Evolutionary conservation across 805 yeast genomes (phyloP), one percentile per base, ranked within the genome.

Genomic region (Ogataea pini): DNA sequence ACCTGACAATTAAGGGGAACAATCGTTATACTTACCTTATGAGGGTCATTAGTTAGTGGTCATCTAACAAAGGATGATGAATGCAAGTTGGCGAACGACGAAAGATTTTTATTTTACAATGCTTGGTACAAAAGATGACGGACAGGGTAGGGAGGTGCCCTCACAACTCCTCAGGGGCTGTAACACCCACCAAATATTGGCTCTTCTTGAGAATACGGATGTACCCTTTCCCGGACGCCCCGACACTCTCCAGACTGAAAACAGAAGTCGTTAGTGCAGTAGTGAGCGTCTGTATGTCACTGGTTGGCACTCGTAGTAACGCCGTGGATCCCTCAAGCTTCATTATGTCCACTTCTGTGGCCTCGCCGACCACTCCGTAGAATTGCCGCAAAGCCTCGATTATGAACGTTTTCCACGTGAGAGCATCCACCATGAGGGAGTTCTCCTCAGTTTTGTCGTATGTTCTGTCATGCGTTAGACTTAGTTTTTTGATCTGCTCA

Each of bases 391-490:
- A 46, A 4, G 65, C 50, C 4, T 40, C 37, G n/a, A 36, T 36
- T 12, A 66, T 58, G 17, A 56, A 18, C 8, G 57, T 6, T 44
- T 61, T 64, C 69, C 69, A 65, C 2, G 65, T 52, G 18, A 59
- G 47, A 1, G 42, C 40, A 36, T 60, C 63, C 22, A 52, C 25
- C 25, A 31, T 10, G 28, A 24, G 6, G 39, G 46, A 5, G 33
- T 13, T n/a, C n/a, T n/a, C 28, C 31, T 32, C 16, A 43, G 39
- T 2, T n/a, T 31, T 20, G 20, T 16, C 8, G 33, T 42, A 14
- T 13, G 25, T 22, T 36, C 40, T 42, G 18, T 12, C 5, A 3
- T 27, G 24, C 22, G 46, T 42, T 31, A 41, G 43, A 6, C 4
- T n/a, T 17, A 31, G 31, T 7, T 13, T 10, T 7, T 28, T 13